phyloP scores from a whole-genome alignment of 2,329 filamentous ascomycete species.

The Xylaria sp. region DNA sequence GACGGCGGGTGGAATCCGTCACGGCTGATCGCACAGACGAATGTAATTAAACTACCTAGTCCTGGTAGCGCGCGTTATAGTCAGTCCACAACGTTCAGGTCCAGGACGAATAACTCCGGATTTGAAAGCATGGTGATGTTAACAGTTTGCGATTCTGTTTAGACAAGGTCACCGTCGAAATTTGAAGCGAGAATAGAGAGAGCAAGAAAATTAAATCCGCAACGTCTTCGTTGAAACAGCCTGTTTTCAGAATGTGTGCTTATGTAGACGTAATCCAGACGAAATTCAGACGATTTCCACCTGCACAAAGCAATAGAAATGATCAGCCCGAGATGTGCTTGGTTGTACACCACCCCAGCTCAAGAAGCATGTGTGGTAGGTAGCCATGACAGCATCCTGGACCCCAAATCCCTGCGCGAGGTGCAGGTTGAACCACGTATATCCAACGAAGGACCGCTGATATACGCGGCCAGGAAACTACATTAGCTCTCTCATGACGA shows the following conservation, averaged over 20 bases:
- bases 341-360: constrained; percentile 15
- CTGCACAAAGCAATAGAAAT: constrained; percentile 26
- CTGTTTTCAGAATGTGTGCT: constrained; percentile 10
- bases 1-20: constrained; percentile 10
- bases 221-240: background rate
- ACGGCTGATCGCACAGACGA: constrained; percentile 11
- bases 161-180: background rate
- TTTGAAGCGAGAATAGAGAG: background rate
- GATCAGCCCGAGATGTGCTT: constrained; percentile 34
- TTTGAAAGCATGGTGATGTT: background rate
- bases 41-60: constrained; percentile 25
- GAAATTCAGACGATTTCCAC: constrained; percentile 2
- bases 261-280: background rate
- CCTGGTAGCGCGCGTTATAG: constrained; percentile 23
- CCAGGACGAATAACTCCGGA: background rate
- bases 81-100: constrained; percentile 16
- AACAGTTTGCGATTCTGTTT: background rate
- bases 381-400: background rate
- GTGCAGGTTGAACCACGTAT: constrained; percentile 27
- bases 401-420: constrained; percentile 11
- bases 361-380: background rate
- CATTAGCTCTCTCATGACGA: background rate
- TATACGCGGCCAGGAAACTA: constrained; percentile 4
- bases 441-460: constrained; percentile 2
- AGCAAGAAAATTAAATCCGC: too few species aligned